phyloP scores from a whole-genome alignment of 2,329 filamentous ascomycete species.

The Clarireedia hainanense region DNA sequence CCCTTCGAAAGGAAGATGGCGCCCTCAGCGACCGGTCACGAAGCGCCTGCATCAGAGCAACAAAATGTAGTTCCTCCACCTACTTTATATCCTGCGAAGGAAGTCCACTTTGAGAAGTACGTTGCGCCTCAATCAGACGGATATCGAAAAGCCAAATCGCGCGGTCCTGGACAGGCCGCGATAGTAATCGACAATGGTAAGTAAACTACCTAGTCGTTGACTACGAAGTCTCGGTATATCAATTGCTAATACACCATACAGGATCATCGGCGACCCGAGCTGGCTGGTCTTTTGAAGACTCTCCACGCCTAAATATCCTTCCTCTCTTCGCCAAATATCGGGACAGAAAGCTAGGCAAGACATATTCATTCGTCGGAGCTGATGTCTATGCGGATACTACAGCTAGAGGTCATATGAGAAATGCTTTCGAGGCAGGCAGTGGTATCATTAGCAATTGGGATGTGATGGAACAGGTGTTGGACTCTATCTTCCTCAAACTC shows the following conservation, averaged over 20 bases:
- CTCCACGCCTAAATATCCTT: conserved; percentile 72
- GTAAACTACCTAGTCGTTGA: background rate
- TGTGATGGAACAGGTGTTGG: conserved; percentile 87
- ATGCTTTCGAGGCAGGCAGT: conserved; percentile 83
- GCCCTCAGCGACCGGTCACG: conserved; percentile 25
- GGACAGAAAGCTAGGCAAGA: conserved; percentile 86
- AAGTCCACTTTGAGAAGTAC: conserved; percentile 51
- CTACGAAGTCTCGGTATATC: conserved; percentile 9
- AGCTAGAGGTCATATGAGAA: conserved; percentile 80
- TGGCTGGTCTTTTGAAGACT: conserved; percentile 87
- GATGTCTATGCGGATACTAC: conserved; percentile 95
- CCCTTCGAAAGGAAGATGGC: conserved; percentile 23
- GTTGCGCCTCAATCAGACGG: conserved; percentile 54
- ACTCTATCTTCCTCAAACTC: conserved; percentile 91
- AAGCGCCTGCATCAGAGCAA: conserved; percentile 32
- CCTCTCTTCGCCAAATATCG: conserved; percentile 93
- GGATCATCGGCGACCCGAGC: conserved; percentile 84
- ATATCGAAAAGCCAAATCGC: conserved; percentile 51
- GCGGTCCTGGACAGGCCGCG: conserved; percentile 51
- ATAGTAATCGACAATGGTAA: conserved; percentile 98
- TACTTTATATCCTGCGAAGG: conserved; percentile 53
- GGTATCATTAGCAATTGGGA: conserved; percentile 97
- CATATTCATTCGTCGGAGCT: conserved; percentile 83
- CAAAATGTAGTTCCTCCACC: conserved; percentile 43
- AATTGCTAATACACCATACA: conserved; percentile 31